Evolutionary conservation across 2,329 filamentous ascomycete species (phyloP).

Genomic region (Clathrospora elynae): DNA sequence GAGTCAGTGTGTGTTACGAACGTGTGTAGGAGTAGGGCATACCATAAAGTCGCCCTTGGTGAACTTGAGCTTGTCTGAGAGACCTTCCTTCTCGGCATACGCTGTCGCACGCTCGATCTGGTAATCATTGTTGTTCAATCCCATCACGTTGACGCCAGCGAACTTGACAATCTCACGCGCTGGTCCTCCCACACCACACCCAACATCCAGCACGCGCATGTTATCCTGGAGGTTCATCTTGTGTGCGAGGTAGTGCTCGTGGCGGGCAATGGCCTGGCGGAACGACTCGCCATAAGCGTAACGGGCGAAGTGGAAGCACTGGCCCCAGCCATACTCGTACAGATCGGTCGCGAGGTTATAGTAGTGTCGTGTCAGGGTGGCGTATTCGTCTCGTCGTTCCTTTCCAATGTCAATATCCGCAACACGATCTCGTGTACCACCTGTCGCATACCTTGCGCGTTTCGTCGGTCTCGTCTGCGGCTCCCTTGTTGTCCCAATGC

Average conservation of each 20-base stretch:
- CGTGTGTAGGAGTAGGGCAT: slow-evolving; percentile 19
- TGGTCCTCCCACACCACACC: slow-evolving; percentile 94
- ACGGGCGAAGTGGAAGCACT: slow-evolving; percentile 97
- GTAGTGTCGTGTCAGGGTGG: slow-evolving; percentile 91
- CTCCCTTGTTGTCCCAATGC: slow-evolving; percentile 89
- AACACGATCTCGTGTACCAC: background rate
- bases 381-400: slow-evolving; percentile 85
- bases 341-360: slow-evolving; percentile 96
- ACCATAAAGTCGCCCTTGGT: slow-evolving; percentile 97
- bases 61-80: slow-evolving; percentile 79
- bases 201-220: slow-evolving; percentile 92
- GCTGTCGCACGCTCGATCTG: slow-evolving; percentile 91
- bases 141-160: slow-evolving; percentile 83
- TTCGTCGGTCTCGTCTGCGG: slow-evolving; percentile 78
- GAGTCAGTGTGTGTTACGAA: slow-evolving; percentile 10
- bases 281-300: slow-evolving; percentile 87
- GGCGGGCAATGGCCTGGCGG: slow-evolving; percentile 87
- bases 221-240: slow-evolving; percentile 82
- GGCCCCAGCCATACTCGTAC: slow-evolving; percentile 96
- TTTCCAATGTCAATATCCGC: slow-evolving; percentile 48
- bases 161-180: slow-evolving; percentile 97
- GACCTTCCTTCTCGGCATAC: slow-evolving; percentile 80
- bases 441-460: slow-evolving; percentile 68
- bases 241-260: slow-evolving; percentile 96
- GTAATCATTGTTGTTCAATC: slow-evolving; percentile 99